Evolutionary conservation across 257 asterid species (phyloP).

Genomic region (Thymus quinquecostatus): DNA sequence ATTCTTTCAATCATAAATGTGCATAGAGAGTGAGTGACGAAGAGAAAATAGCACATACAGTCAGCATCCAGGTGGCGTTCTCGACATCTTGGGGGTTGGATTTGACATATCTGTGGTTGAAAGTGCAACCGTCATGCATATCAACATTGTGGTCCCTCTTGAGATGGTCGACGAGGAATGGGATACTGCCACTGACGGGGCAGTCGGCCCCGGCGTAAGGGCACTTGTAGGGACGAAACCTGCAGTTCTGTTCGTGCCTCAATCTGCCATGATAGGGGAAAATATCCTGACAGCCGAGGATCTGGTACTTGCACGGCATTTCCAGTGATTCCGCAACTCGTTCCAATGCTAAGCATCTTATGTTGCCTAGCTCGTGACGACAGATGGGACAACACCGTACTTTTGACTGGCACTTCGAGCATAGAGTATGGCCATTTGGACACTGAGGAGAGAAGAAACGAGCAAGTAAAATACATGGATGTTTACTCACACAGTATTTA

Average conservation of each 20-base stretch:
- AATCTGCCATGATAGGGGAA: conserved; percentile 46
- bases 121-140: conserved; percentile 62
- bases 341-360: conserved; percentile 63
- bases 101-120: conserved; percentile 63
- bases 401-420: conserved; percentile 54
- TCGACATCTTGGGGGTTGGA: conserved; percentile 56
- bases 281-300: conserved; percentile 55
- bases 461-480: neutral
- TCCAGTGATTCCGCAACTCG: conserved; percentile 61
- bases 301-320: conserved; percentile 52
- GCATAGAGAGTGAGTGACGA: neutral
- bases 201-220: conserved; percentile 62
- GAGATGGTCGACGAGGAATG: conserved; percentile 54
- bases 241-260: conserved; percentile 51
- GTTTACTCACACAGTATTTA: neutral
- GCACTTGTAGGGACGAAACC: conserved; percentile 60
- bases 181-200: conserved; percentile 50
- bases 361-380: conserved; percentile 58
- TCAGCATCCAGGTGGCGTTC: conserved; percentile 66
- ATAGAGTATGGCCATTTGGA: conserved; percentile 66
- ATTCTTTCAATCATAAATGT: too few species aligned
- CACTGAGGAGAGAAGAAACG: conserved; percentile 39
- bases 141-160: conserved; percentile 61
- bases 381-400: conserved; percentile 57
- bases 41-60: conserved; percentile 39